Evolutionary conservation across 306 rosid species (phyloP).

Genomic region (Gastrolobium villosum): DNA sequence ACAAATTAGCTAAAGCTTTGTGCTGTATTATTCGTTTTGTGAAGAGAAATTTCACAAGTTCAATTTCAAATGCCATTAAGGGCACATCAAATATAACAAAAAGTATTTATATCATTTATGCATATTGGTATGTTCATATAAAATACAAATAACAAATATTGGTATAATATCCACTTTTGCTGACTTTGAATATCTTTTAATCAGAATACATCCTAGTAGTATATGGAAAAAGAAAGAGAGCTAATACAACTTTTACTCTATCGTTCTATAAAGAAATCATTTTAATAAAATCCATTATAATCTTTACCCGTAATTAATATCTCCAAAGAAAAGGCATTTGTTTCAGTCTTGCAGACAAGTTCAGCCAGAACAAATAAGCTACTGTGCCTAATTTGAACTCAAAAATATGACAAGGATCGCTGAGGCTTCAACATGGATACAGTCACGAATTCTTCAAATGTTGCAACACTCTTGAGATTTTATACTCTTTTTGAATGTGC

Average conservation of each 20-base stretch:
- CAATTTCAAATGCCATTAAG: constrained; percentile 21
- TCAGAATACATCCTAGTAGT: background rate
- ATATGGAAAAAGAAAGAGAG: background rate
- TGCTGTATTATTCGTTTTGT: background rate
- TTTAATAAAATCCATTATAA: background rate
- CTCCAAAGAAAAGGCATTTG: constrained; percentile 14
- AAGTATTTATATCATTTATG: constrained; percentile 4
- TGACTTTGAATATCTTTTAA: background rate
- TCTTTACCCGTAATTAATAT: background rate
- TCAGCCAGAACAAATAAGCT: background rate
- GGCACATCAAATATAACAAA: background rate
- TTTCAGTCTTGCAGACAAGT: constrained; percentile 18
- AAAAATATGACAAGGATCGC: constrained; percentile 3
- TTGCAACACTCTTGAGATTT: background rate
- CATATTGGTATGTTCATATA: background rate
- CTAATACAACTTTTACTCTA: background rate
- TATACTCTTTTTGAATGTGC: background rate
- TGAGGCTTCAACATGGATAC: background rate
- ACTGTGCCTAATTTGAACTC: background rate
- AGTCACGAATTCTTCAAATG: constrained; percentile 4
- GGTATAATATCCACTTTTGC: background rate
- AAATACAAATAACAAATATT: background rate
- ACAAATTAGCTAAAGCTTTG: constrained; percentile 14
- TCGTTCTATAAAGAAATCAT: background rate
- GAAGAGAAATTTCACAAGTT: background rate